Conservation (phyloP, 2,329 filamentous ascomycete species). For the Sporothrix pseudoabietina region DNA sequence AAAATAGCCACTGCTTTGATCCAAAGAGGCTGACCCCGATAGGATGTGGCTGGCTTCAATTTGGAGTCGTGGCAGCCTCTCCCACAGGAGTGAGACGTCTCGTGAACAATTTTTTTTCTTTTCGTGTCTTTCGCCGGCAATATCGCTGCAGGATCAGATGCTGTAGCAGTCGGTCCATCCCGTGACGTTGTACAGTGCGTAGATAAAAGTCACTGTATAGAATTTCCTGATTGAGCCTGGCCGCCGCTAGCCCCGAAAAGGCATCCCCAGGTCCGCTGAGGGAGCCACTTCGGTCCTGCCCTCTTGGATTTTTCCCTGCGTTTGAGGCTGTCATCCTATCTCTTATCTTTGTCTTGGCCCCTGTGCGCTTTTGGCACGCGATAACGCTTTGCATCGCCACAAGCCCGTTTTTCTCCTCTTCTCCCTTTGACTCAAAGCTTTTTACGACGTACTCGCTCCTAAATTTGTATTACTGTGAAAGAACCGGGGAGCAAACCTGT, state of each 20-base stretch:
- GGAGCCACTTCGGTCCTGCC: neutral
- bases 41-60: conserved; percentile 14
- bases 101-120: too few relatives aligned
- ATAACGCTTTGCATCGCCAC: conserved; percentile 27
- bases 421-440: conserved; percentile 12
- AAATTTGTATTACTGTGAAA: neutral
- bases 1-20: conserved; percentile 14
- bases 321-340: neutral
- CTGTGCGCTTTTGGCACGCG: neutral
- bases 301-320: neutral
- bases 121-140: neutral
- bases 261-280: neutral
- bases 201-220: neutral
- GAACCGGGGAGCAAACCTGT: neutral
- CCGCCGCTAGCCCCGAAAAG: neutral
- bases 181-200: conserved; percentile 27
- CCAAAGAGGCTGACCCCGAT: neutral
- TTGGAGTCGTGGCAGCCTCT: neutral
- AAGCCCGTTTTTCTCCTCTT: conserved; percentile 14
- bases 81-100: neutral
- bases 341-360: conserved; percentile 20
- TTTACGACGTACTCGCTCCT: conserved; percentile 6
- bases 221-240: neutral
- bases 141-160: neutral
- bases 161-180: neutral